Percentiles rank a stretch among this genome's conserved stretches.
Conservation (phyloP, 2,329 filamentous ascomycete species). For the Trichoderma pleuroti region DNA sequence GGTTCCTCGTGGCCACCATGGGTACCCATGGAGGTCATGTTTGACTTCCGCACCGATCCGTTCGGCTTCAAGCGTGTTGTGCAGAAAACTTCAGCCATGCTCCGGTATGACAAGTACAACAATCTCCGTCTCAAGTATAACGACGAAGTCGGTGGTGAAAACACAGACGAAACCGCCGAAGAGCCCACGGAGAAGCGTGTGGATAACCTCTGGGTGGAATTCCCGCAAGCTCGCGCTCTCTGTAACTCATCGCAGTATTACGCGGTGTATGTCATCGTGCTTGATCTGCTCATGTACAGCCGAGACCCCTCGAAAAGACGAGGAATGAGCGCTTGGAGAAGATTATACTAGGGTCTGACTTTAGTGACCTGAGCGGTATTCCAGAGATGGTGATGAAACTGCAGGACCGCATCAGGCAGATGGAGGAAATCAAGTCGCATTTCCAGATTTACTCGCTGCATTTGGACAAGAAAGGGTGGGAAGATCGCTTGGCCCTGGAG, state of each 20-base stretch:
- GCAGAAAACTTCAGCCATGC: slow-evolving; percentile 89
- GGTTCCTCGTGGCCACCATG: slow-evolving; percentile 95
- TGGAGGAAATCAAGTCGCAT: slow-evolving; percentile 93
- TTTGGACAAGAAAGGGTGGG: slow-evolving; percentile 85
- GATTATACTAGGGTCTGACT: slow-evolving; percentile 98
- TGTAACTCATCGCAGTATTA: slow-evolving; percentile 98
- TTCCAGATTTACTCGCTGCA: slow-evolving; percentile 90
- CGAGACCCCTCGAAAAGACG: slow-evolving; percentile 95
- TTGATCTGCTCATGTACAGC: slow-evolving; percentile 92
- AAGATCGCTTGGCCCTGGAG: slow-evolving; percentile 84
- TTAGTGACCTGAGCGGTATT: slow-evolving; percentile 90
- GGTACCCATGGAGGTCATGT: slow-evolving; percentile 98
- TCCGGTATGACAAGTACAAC: slow-evolving; percentile 98
- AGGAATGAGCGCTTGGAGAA: slow-evolving; percentile 91
- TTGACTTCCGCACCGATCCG: slow-evolving; percentile 87
- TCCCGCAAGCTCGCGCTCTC: slow-evolving; percentile 87
- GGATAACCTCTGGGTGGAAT: slow-evolving; percentile 95
- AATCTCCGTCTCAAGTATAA: slow-evolving; percentile 95
- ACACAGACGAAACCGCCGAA: slow-evolving; percentile 43
- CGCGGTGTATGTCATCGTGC: slow-evolving; percentile 94
- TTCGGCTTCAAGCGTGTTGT: slow-evolving; percentile 98
- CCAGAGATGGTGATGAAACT: slow-evolving; percentile 89
- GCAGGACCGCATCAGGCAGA: slow-evolving; percentile 86
- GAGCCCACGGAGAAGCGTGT: slow-evolving; percentile 72
- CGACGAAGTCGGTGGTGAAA: slow-evolving; percentile 75